Evolutionary conservation across 106 monocot species (phyloP).

Genomic region (Phalaenopsis equestris): DNA sequence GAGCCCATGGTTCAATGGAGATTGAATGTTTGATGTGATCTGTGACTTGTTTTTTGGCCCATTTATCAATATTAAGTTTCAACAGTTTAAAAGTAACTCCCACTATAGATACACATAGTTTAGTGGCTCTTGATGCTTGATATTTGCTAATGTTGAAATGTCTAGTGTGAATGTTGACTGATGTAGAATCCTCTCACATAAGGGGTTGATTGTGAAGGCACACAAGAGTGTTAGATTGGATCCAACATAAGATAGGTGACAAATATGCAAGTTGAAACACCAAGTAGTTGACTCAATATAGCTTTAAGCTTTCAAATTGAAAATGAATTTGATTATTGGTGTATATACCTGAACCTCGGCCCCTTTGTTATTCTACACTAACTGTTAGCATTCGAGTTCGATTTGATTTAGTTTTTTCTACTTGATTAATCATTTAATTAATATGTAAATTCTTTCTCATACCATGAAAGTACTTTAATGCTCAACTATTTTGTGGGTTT

Average conservation of each 20-base stretch:
- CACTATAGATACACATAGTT: not conserved
- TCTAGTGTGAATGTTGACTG: not conserved
- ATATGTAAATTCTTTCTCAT: not conserved
- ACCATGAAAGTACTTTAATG: not conserved
- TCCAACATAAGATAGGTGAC: not conserved
- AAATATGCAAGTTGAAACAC: not conserved
- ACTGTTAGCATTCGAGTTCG: not conserved
- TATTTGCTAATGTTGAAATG: not conserved
- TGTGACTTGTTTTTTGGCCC: not conserved
- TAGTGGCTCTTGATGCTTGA: not conserved
- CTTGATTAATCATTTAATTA: not conserved
- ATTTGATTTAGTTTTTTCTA: not conserved
- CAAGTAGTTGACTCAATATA: not conserved
- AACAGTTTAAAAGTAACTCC: not conserved
- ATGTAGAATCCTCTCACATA: too few relatives aligned
- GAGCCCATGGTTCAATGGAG: not conserved
- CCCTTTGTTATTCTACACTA: not conserved
- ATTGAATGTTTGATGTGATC: not conserved
- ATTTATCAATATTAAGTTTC: not conserved
- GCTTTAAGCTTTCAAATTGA: not conserved
- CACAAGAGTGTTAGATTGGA: not conserved
- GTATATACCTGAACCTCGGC: not conserved
- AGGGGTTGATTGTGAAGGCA: too few relatives aligned
- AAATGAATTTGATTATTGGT: not conserved
- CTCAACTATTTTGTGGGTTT: slow-evolving; percentile 11